Conservation (phyloP, 2,329 filamentous ascomycete genomes). For the Cladophialophora chaetospira region DNA sequence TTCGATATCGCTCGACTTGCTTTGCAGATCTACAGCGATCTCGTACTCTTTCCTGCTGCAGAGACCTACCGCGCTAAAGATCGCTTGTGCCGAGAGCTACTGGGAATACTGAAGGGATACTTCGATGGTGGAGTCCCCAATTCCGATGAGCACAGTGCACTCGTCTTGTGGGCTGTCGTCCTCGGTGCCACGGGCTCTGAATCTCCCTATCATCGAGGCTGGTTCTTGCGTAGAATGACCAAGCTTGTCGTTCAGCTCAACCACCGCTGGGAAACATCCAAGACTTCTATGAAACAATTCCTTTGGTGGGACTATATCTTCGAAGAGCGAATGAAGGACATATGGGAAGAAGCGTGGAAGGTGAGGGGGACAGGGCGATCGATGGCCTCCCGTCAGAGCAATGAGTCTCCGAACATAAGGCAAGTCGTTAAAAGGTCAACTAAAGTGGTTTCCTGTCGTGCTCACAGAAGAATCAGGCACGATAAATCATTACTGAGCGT, state of each 20-base stretch:
- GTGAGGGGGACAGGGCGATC: neutral
- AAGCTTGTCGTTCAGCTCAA: neutral
- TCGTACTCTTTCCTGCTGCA: neutral
- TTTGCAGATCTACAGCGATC: constrained; percentile 1
- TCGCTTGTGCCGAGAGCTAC: neutral
- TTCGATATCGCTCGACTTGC: neutral
- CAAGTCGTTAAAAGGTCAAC: neutral
- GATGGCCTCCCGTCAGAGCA: neutral
- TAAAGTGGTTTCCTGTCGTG: neutral
- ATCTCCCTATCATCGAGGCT: neutral
- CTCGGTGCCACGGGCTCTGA: neutral
- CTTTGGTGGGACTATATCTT: constrained; percentile 1
- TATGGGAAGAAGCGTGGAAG: neutral
- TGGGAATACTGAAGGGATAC: neutral
- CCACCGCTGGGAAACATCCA: neutral
- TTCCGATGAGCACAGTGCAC: neutral
- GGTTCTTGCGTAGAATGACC: neutral
- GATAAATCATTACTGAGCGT: neutral
- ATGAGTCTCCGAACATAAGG: neutral
- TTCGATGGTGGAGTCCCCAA: neutral
- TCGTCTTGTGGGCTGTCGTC: neutral
- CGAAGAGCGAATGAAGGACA: neutral
- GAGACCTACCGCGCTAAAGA: neutral
- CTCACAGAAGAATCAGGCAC: neutral
- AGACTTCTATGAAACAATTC: neutral